Percentiles rank a stretch among this genome's conserved stretches.
Conservation (phyloP, 139 green algal species). For the Coccomyxa sp. region DNA sequence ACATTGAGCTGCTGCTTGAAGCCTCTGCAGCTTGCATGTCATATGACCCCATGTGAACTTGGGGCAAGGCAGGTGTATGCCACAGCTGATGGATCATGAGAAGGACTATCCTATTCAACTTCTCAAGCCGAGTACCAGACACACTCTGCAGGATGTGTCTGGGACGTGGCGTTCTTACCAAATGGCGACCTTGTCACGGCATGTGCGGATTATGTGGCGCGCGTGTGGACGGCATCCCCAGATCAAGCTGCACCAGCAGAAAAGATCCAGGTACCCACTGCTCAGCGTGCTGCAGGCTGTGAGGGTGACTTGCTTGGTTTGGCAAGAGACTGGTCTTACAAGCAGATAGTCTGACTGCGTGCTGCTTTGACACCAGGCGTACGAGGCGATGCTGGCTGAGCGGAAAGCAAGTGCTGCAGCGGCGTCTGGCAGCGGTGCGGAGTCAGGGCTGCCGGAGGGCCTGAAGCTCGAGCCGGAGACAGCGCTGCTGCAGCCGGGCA, state of each 20-base stretch:
- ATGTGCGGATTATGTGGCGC: conserved; percentile 76
- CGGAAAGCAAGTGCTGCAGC: background rate
- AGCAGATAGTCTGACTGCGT: background rate
- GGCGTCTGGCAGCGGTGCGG: background rate
- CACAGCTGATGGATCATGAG: too few relatives aligned
- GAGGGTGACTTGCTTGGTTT: too few relatives aligned
- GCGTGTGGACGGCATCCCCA: conserved; percentile 61
- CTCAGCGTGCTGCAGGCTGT: too few relatives aligned
- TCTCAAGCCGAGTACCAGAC: too few relatives aligned
- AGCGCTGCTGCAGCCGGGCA: conserved; percentile 44
- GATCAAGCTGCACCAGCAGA: conserved; percentile 36
- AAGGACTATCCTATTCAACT: too few relatives aligned
- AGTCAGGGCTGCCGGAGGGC: conserved; percentile 33
- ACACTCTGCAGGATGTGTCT: conserved; percentile 86
- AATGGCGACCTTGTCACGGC: conserved; percentile 75
- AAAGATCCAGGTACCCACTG: conserved; percentile 12
- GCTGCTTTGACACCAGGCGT: background rate
- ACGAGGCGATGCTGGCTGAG: background rate
- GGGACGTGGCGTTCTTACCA: conserved; percentile 75
- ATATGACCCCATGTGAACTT: background rate
- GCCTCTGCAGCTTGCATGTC: too few relatives aligned
- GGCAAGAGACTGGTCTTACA: too few relatives aligned
- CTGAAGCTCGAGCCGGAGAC: conserved; percentile 58
- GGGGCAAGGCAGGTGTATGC: background rate
- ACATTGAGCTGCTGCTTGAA: background rate